A percentile compares a stretch with the other conserved stretches of the same genome.
phyloP scores from a whole-genome alignment of 768 basidiomycete species.

The Crassisporium funariophilum region DNA sequence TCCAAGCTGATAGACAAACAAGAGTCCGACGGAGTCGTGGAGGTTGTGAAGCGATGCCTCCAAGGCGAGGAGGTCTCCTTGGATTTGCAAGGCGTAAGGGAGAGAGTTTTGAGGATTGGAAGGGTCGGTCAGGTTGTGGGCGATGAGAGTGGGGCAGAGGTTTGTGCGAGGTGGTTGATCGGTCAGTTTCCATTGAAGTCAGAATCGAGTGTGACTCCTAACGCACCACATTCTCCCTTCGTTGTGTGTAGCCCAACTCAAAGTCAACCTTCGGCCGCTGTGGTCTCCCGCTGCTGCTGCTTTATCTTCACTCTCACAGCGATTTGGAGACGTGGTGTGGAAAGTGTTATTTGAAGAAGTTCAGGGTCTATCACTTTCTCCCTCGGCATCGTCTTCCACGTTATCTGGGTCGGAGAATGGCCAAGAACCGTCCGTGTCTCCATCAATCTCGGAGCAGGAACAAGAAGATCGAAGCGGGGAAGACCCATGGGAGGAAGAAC shows the following conservation, averaged over 20 bases:
- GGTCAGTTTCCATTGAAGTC: too few relatives aligned
- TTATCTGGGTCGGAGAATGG: constrained; percentile 16
- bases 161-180: constrained; percentile 73
- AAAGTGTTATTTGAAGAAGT: constrained; percentile 65
- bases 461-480: constrained; percentile 16
- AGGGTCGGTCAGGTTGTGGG: constrained; percentile 67
- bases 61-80: constrained; percentile 82
- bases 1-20: constrained; percentile 51
- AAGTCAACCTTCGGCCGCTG: constrained; percentile 89
- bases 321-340: constrained; percentile 80
- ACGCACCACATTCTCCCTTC: too few relatives aligned
- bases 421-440: constrained; percentile 1
- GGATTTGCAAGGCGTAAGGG: constrained; percentile 79
- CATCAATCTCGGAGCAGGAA: constrained; percentile 5
- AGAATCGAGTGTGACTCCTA: too few relatives aligned
- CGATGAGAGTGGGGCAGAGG: constrained; percentile 58
- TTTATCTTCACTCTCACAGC: constrained; percentile 50
- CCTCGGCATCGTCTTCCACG: constrained; percentile 5
- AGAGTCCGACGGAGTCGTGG: constrained; percentile 27
- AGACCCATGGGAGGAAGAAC: constrained; percentile 66
- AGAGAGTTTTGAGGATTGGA: constrained; percentile 78
- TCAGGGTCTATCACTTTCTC: too few relatives aligned
- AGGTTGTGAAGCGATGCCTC: constrained; percentile 65
- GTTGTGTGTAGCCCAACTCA: constrained; percentile 87
- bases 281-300: constrained; percentile 83